Conservation (phyloP, 2,329 filamentous ascomycete species). For the Cladosporium sp. region DNA sequence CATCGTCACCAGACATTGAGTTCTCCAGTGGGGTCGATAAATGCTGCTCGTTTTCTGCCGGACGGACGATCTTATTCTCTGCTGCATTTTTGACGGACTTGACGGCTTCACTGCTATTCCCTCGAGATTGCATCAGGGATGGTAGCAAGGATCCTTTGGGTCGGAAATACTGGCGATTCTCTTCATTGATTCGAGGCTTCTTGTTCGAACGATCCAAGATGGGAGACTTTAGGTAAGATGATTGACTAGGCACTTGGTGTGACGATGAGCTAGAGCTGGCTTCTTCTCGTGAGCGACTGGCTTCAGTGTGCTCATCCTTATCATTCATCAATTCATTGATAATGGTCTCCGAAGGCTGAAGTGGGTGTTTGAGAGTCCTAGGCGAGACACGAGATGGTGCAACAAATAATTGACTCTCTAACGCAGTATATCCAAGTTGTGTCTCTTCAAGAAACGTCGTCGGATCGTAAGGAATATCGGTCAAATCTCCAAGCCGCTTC, state of each 20-base stretch:
- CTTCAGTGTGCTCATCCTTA: not conserved
- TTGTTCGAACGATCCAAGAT: slow-evolving; percentile 15
- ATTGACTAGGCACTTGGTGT: slow-evolving; percentile 13
- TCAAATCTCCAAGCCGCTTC: not conserved
- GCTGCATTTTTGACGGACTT: not conserved
- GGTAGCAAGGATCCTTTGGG: not conserved
- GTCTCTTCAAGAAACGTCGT: slow-evolving; percentile 34
- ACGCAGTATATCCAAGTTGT: slow-evolving; percentile 36
- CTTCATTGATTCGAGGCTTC: slow-evolving; percentile 2
- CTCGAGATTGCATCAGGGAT: not conserved
- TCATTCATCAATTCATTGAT: not conserved
- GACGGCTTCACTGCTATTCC: not conserved
- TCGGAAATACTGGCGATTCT: not conserved
- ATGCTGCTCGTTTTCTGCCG: not conserved
- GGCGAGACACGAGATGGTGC: slow-evolving; percentile 15
- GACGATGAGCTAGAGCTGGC: not conserved
- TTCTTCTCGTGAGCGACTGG: not conserved
- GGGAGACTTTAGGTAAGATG: slow-evolving; percentile 24
- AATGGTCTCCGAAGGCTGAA: not conserved
- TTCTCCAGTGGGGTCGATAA: not conserved
- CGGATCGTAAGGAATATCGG: not conserved
- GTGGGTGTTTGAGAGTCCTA: not conserved
- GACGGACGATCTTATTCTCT: not conserved
- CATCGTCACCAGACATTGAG: slow-evolving; percentile 4
- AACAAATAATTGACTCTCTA: slow-evolving; percentile 40